Evolutionary conservation across 2,329 filamentous ascomycete species (phyloP).

Genomic region (Lizonia empirigonia): DNA sequence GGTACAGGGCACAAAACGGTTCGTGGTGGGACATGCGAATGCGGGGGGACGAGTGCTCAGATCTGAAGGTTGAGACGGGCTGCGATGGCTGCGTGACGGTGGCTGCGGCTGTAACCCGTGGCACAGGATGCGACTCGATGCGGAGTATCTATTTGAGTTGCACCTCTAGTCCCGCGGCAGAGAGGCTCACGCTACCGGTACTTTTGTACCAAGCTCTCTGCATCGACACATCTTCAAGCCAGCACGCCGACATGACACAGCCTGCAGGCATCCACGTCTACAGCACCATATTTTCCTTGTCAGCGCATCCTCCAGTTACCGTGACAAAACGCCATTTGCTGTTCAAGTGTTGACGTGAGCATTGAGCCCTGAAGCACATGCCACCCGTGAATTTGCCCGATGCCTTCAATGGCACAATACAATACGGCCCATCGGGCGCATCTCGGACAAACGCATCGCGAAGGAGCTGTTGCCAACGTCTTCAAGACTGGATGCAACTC

Average conservation of each 20-base stretch:
- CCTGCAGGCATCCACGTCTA: neutral
- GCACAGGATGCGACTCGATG: slow-evolving; percentile 6
- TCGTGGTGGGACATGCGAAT: slow-evolving; percentile 18
- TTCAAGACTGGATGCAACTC: neutral
- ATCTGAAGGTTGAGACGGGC: slow-evolving; percentile 4
- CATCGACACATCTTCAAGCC: neutral
- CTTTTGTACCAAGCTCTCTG: slow-evolving; percentile 5
- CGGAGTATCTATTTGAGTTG: slow-evolving; percentile 10
- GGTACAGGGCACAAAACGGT: slow-evolving; percentile 6
- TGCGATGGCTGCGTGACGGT: slow-evolving; percentile 9
- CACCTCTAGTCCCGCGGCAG: slow-evolving; percentile 7
- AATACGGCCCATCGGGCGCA: slow-evolving; percentile 3
- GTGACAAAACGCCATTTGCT: too few relatives aligned
- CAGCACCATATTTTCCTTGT: too few relatives aligned
- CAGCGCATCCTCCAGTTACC: neutral
- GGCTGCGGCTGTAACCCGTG: slow-evolving; percentile 12
- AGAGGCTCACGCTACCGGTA: slow-evolving; percentile 12
- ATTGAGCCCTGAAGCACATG: slow-evolving; percentile 11
- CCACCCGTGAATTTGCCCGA: slow-evolving; percentile 17
- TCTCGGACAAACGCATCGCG: slow-evolving; percentile 2
- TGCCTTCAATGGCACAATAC: slow-evolving; percentile 5
- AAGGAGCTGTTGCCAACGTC: neutral
- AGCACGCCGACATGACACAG: slow-evolving; percentile 3
- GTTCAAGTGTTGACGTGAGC: slow-evolving; percentile 7
- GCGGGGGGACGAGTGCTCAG: slow-evolving; percentile 9